Conservation (phyloP, 2,329 filamentous ascomycete species). For the Capronia coronata region DNA sequence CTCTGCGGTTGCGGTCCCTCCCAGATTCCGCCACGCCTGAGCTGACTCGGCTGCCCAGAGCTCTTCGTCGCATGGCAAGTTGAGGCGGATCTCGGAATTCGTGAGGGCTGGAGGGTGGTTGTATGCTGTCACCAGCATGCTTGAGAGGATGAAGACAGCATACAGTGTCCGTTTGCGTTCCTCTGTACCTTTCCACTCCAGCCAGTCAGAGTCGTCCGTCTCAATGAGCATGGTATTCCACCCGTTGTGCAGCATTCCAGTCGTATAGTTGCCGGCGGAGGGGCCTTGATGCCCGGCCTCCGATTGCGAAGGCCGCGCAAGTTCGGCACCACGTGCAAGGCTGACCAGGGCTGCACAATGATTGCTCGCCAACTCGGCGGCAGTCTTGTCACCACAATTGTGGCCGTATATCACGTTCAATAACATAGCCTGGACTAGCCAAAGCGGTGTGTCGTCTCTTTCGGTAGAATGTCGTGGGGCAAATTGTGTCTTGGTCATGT, state of each 20-base stretch:
- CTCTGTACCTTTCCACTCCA: constrained; percentile 79
- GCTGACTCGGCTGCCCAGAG: constrained; percentile 78
- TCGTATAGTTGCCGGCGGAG: constrained; percentile 36
- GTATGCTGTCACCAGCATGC: constrained; percentile 82
- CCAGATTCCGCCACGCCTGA: constrained; percentile 71
- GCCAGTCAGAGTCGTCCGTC: constrained; percentile 66
- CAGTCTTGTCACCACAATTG: constrained; percentile 84
- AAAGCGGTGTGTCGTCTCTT: constrained; percentile 64
- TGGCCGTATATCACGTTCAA: constrained; percentile 94
- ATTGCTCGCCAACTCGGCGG: constrained; percentile 84
- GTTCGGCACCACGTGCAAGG: constrained; percentile 78
- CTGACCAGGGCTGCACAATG: constrained; percentile 88
- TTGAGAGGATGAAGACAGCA: constrained; percentile 84
- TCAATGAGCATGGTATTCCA: constrained; percentile 36
- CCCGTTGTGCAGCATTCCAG: constrained; percentile 40
- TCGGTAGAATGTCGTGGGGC: constrained; percentile 26
- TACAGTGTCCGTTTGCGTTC: constrained; percentile 91
- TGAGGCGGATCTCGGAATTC: constrained; percentile 85
- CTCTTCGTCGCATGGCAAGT: constrained; percentile 88
- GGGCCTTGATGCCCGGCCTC: constrained; percentile 27
- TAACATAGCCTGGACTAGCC: constrained; percentile 95
- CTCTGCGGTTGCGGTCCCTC: constrained; percentile 62
- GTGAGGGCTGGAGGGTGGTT: constrained; percentile 86
- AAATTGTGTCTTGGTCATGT: constrained; percentile 61
- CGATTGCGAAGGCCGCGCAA: constrained; percentile 48